phyloP scores from a whole-genome alignment of 2,329 filamentous ascomycete genomes.

The Leptographium wingfieldii region DNA sequence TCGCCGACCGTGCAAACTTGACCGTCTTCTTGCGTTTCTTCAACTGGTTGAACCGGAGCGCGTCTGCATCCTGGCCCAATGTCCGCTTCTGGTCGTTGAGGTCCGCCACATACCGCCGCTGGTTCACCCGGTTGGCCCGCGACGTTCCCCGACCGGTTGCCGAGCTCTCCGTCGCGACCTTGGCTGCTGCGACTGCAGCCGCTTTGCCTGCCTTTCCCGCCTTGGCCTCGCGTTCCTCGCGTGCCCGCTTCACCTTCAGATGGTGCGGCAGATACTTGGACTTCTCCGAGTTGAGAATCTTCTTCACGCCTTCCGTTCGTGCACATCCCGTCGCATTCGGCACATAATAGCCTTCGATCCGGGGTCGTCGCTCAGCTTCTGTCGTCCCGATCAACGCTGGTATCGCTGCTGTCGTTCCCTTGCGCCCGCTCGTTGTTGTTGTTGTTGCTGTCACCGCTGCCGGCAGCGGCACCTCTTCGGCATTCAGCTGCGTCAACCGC shows the following conservation, averaged over 20 bases:
- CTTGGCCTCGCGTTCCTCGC: constrained; percentile 79
- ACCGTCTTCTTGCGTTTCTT: constrained; percentile 99
- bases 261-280: constrained; percentile 96
- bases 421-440: background rate
- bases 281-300: constrained; percentile 94
- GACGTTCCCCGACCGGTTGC: constrained; percentile 72
- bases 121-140: constrained; percentile 87
- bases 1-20: constrained; percentile 92
- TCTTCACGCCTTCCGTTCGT: constrained; percentile 85
- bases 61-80: constrained; percentile 71
- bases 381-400: constrained; percentile 14
- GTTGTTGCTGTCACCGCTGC: constrained; percentile 2
- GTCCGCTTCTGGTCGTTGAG: constrained; percentile 91
- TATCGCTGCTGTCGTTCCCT: background rate
- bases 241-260: constrained; percentile 84
- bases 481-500: constrained; percentile 43
- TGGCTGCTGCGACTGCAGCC: constrained; percentile 56
- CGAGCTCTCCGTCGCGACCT: constrained; percentile 65
- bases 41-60: constrained; percentile 94
- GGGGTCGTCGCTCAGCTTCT: constrained; percentile 11
- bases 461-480: constrained; percentile 16
- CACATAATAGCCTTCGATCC: constrained; percentile 63
- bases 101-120: constrained; percentile 85
- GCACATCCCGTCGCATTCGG: constrained; percentile 76
- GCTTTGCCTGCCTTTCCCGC: constrained; percentile 49